Evolutionary conservation across 495 filamentous ascomycete genomes (phyloP), one percentile per base, ranked within the genome.

Genomic region (Polyplosphaeria fusca): DNA sequence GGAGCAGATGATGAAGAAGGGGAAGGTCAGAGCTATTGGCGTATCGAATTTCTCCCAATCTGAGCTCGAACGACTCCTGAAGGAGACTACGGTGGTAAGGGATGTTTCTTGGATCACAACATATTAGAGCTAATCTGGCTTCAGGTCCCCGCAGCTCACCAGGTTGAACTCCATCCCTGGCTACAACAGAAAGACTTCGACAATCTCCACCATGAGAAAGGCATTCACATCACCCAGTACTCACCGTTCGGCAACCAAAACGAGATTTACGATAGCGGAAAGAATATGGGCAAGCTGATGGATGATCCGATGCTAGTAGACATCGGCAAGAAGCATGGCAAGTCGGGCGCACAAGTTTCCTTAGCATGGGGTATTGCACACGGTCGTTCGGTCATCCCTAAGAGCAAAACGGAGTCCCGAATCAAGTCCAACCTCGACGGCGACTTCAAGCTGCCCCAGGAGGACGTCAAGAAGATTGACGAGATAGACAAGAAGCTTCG

Each of bases 181-280:
- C 68, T 87, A 28, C 83, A 86, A 67, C 83, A 87, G 64, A 68
- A 69, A 16, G 72, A 72, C 0, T 86, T 86, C 54, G 67, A 67
- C 22, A 69, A 80, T n/a, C 87, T 67, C 61, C 78, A 82, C 60
- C 73, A 74, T 48, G 60, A 65, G 4, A 75, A 78, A 44, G 78
- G 77, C 9, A 84, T 88, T 50, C 81, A 82, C 58, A 69, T 87
- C 27, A 82, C 78, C 35, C 80, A 82, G 23, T 88, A 87, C 67
- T 84, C 79, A 14, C 83, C 85, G 0, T 84, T 89, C 26, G 87
- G 83, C 30, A 89, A 90, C 66, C 81, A 82, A 67, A 88, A 88
- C 63, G 71, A 77, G 43, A 72, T 79, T 19, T 90, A 88, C 61
- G 66, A 73, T 22, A 65, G 58, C 2, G 77, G 71, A 11, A 69